These are phyloP conservation scores for Saturnispora dispora DNA, from an alignment of 805 yeast species.

Conservation along the genomic window DNA sequence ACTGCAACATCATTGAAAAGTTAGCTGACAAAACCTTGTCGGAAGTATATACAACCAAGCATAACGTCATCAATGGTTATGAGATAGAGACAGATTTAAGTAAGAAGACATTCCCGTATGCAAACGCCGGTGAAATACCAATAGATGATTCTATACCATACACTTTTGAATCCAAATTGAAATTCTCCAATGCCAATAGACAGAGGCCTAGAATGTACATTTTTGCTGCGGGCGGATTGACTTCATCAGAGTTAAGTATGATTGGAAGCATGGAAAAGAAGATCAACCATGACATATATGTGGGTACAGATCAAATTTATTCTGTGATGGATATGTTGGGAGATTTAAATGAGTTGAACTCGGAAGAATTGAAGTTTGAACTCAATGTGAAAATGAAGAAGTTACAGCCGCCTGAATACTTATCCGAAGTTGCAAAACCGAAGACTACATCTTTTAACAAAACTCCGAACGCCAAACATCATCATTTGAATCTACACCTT, in stretches of 20 bases:
- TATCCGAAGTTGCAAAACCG: constrained; percentile 15
- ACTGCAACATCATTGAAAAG: constrained; percentile 21
- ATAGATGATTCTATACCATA: constrained; percentile 10
- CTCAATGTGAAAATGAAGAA: constrained; percentile 15
- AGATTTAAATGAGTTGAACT: constrained; percentile 24
- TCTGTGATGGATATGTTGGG: constrained; percentile 32
- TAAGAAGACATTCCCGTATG: constrained; percentile 45
- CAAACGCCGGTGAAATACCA: constrained; percentile 27
- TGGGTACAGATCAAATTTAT: constrained; percentile 73
- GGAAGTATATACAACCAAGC: constrained; percentile 19
- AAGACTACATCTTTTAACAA: not conserved
- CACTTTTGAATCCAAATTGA: constrained; percentile 26
- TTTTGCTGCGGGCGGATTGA: constrained; percentile 83
- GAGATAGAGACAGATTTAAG: constrained; percentile 27
- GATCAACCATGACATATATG: constrained; percentile 60
- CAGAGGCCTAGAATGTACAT: constrained; percentile 62
- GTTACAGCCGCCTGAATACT: constrained; percentile 17
- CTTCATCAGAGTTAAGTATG: constrained; percentile 71
- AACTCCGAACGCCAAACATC: constrained; percentile 4
- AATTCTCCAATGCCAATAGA: constrained; percentile 18
- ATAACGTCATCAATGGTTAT: constrained; percentile 8
- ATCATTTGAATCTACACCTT: not conserved
- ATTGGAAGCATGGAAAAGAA: constrained; percentile 58
- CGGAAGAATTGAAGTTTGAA: constrained; percentile 21
- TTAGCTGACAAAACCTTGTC: constrained; percentile 22